These are phyloP conservation scores for Diutina sp. DNA, from an alignment of 1,139 yeast genomes.

Conservation along the genomic window DNA sequence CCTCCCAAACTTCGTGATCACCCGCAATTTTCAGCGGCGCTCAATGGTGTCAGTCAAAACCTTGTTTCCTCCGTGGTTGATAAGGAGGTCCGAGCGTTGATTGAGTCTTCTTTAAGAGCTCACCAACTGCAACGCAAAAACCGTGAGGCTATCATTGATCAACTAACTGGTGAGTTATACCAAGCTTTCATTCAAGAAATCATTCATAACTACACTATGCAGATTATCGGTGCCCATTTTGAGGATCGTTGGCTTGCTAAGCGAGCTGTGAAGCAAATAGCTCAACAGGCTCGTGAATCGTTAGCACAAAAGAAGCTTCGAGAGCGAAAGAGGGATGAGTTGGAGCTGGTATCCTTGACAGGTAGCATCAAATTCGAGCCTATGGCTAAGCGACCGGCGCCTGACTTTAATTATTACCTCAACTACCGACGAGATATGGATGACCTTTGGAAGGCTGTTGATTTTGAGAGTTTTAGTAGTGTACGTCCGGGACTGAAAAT, in stretches of 20 bases:
- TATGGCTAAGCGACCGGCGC: slow-evolving; percentile 8
- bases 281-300: slow-evolving; percentile 13
- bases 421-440: slow-evolving; percentile 19
- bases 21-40: slow-evolving; percentile 11
- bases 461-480: slow-evolving; percentile 13
- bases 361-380: slow-evolving; percentile 5
- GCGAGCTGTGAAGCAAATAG: slow-evolving; percentile 13
- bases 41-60: slow-evolving; percentile 13
- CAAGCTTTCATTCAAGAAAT: slow-evolving; percentile 49
- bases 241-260: slow-evolving; percentile 13
- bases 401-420: neutral
- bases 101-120: slow-evolving; percentile 21
- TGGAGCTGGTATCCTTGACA: slow-evolving; percentile 22
- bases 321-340: slow-evolving; percentile 27
- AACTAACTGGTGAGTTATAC: slow-evolving; percentile 25
- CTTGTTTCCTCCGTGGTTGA: slow-evolving; percentile 20
- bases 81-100: slow-evolving; percentile 15
- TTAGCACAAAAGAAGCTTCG: slow-evolving; percentile 12
- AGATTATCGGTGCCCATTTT: slow-evolving; percentile 26
- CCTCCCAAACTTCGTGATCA: slow-evolving; percentile 9
- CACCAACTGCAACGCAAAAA: neutral
- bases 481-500: slow-evolving; percentile 16
- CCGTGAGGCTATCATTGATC: neutral
- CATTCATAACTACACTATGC: slow-evolving; percentile 26
- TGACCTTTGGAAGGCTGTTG: slow-evolving; percentile 29